Conservation (phyloP, 176 grass and related monocot genomes). For the Eragrostis curvula region DNA sequence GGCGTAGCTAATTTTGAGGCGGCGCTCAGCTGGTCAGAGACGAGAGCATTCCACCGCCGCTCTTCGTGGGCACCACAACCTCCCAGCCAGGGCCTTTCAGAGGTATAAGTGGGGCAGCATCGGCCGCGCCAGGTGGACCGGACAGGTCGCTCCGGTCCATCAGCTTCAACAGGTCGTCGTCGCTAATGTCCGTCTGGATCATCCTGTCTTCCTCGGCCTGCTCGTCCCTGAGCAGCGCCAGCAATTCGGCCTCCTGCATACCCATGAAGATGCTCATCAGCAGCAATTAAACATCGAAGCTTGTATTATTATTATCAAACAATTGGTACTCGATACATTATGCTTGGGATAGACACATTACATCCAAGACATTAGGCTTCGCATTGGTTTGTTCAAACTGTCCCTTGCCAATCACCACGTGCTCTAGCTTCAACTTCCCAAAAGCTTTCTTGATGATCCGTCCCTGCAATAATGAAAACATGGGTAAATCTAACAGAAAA, state of each 20-base stretch:
- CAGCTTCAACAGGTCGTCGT: slow-evolving; percentile 71
- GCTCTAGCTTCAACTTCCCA: slow-evolving; percentile 84
- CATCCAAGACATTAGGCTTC: slow-evolving; percentile 71
- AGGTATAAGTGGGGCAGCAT: slow-evolving; percentile 40
- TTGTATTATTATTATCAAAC: neutral
- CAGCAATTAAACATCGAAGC: neutral
- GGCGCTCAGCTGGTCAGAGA: slow-evolving; percentile 66
- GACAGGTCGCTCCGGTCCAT: slow-evolving; percentile 74
- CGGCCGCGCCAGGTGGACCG: neutral
- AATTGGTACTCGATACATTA: neutral
- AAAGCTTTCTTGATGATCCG: slow-evolving; percentile 93
- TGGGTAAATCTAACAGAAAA: neutral
- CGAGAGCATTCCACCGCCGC: slow-evolving; percentile 68
- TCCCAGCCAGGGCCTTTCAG: slow-evolving; percentile 95
- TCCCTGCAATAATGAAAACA: slow-evolving; percentile 52
- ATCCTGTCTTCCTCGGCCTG: slow-evolving; percentile 75
- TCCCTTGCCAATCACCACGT: slow-evolving; percentile 93
- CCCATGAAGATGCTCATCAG: neutral
- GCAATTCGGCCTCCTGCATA: slow-evolving; percentile 67
- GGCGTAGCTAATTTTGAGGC: neutral
- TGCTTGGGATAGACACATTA: slow-evolving; percentile 13
- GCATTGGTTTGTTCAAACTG: slow-evolving; percentile 82
- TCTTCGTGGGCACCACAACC: slow-evolving; percentile 78
- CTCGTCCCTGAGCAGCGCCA: slow-evolving; percentile 83
- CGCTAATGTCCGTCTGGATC: slow-evolving; percentile 77